A percentile compares a stretch with the other conserved stretches of the same genome.
phyloP scores from a whole-genome alignment of 805 yeast genomes.

The Metschnikowia aberdeeniae region DNA sequence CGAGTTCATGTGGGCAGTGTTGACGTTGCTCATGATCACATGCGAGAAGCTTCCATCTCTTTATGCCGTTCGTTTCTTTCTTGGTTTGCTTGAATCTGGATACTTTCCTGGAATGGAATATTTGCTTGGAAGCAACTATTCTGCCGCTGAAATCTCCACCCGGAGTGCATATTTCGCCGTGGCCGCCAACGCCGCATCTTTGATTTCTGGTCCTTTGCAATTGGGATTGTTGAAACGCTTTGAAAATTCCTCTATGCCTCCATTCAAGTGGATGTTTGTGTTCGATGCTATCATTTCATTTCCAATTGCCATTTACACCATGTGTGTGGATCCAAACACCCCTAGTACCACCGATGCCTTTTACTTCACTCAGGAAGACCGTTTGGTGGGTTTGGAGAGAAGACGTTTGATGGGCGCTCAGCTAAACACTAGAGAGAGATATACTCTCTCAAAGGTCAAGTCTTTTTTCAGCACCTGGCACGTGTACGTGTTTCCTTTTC shows the following conservation, averaged over 20 bases:
- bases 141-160: conserved; percentile 24
- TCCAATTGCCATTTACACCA: conserved; percentile 31
- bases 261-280: conserved; percentile 35
- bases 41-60: conserved; percentile 11
- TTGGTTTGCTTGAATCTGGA: conserved; percentile 47
- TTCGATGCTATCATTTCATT: conserved; percentile 32
- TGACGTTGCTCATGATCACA: conserved; percentile 26
- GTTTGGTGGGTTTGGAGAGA: conserved; percentile 44
- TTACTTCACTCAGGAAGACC: conserved; percentile 26
- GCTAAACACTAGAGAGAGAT: conserved; percentile 34
- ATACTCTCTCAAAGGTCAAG: conserved; percentile 38
- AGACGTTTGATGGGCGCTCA: conserved; percentile 32
- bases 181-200: conserved; percentile 24
- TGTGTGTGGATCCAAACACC: conserved; percentile 31
- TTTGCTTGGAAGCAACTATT: conserved; percentile 34
- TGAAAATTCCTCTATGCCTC: conserved; percentile 19
- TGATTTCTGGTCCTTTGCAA: conserved; percentile 34
- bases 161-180: conserved; percentile 30
- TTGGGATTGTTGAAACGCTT: conserved; percentile 25
- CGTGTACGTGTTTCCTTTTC: conserved; percentile 39
- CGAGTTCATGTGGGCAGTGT: conserved; percentile 43
- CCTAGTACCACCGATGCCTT: conserved; percentile 33
- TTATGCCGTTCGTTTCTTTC: conserved; percentile 15
- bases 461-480: conserved; percentile 48
- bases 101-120: conserved; percentile 59